Conservation (phyloP, 2,329 filamentous ascomycete genomes). For the Fusarium sp. region DNA sequence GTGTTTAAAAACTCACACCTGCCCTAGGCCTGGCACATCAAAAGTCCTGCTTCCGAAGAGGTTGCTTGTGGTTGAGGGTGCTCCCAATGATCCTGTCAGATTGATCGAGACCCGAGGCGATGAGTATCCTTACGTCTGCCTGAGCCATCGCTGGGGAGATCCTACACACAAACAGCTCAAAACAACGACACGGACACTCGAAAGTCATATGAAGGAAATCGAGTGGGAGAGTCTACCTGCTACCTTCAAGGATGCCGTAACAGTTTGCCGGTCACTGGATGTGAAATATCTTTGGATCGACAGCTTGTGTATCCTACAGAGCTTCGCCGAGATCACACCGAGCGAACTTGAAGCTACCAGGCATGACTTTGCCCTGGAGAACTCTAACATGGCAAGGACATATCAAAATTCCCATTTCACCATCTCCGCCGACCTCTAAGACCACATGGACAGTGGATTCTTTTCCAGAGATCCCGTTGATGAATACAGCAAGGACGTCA, state of each 20-base stretch:
- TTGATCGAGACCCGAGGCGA: not conserved
- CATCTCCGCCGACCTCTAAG: not conserved
- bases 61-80: not conserved
- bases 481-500: rapidly evolving
- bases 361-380: not conserved
- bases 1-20: not conserved
- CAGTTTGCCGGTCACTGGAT: not conserved
- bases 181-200: not conserved
- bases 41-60: not conserved
- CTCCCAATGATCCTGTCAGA: not conserved
- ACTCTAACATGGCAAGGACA: not conserved
- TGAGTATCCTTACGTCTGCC: not conserved
- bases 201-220: not conserved
- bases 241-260: not conserved
- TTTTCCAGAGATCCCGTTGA: not conserved
- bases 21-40: not conserved
- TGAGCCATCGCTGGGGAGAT: not conserved
- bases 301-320: not conserved
- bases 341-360: not conserved
- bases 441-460: not conserved
- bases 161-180: not conserved
- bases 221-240: not conserved
- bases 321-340: not conserved
- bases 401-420: not conserved
- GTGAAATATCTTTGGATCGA: not conserved